Conservation (phyloP, 139 green algal species). For the Eudorina sp. region DNA sequence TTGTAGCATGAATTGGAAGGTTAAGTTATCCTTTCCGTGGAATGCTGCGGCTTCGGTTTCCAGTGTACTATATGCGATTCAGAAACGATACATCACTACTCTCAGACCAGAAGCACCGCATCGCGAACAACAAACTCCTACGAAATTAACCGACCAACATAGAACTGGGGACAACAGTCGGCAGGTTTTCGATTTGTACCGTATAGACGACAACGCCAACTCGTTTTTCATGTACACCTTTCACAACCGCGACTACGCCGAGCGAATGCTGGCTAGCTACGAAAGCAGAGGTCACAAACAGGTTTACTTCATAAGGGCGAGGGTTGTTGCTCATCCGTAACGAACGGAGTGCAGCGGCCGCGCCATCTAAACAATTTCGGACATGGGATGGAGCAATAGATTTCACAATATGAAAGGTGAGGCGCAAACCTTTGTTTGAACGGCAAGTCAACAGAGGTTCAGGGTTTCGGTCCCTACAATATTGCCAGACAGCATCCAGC, state of each 20-base stretch:
- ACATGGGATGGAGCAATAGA: no score
- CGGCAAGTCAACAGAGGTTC: no score
- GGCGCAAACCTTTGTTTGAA: no score
- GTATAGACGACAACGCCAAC: conserved; percentile 35
- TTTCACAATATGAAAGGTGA: no score
- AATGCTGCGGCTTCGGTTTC: neutral
- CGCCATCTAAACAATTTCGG: no score
- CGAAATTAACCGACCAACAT: no score
- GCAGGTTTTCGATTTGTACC: conserved; percentile 16
- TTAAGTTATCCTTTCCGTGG: neutral
- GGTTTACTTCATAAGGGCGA: conserved; percentile 3
- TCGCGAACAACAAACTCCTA: no score
- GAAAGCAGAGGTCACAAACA: conserved; percentile 20
- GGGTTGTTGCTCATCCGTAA: neutral
- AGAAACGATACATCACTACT: neutral
- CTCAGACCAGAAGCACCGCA: neutral
- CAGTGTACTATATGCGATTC: neutral
- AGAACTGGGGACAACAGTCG: no score
- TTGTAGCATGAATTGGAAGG: neutral
- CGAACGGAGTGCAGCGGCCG: no score
- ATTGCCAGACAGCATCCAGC: no score
- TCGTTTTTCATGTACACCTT: conserved; percentile 10
- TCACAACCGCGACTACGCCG: neutral
- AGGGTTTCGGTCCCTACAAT: no score
- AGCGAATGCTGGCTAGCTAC: neutral